A percentile compares a stretch with the other conserved stretches of the same genome.
Evolutionary conservation across 768 basidiomycete species (phyloP).

Genomic region (Phlebiopsis flavidoalba): DNA sequence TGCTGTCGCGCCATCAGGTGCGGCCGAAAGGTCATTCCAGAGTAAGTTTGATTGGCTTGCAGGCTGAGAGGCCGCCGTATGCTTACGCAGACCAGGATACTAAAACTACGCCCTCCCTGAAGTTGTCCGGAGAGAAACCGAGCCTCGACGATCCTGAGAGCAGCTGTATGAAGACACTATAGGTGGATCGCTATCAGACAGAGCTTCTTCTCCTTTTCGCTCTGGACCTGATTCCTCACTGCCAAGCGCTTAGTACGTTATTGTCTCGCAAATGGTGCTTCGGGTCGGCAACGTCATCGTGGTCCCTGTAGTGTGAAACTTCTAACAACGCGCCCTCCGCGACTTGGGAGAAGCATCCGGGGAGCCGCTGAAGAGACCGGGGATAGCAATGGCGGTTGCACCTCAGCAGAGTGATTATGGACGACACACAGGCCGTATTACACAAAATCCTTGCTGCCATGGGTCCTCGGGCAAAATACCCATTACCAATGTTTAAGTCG

Average conservation of each 20-base stretch:
- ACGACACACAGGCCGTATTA: conserved; percentile 62
- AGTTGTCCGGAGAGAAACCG: conserved; percentile 88
- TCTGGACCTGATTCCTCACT: too few relatives aligned
- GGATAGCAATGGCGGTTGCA: conserved; percentile 44
- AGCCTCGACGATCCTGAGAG: conserved; percentile 83
- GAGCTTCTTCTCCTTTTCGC: conserved; percentile 84
- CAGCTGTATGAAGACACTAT: conserved; percentile 77
- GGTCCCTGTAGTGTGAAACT: conserved; percentile 58
- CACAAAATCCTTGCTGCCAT: conserved; percentile 87
- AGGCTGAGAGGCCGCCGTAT: too few relatives aligned
- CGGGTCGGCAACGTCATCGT: neutral
- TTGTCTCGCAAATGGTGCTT: neutral
- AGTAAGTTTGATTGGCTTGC: too few relatives aligned
- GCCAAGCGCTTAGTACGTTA: conserved; percentile 64
- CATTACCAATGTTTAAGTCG: conserved; percentile 63
- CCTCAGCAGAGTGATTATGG: conserved; percentile 49
- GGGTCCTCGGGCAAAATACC: conserved; percentile 86
- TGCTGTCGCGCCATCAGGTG: conserved; percentile 71
- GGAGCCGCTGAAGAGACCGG: conserved; percentile 41
- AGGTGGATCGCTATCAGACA: conserved; percentile 79
- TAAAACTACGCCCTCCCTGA: too few relatives aligned
- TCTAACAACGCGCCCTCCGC: conserved; percentile 79
- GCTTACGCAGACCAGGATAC: too few relatives aligned
- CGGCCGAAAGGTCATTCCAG: conserved; percentile 84
- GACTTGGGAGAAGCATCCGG: conserved; percentile 65